Percentiles rank a stretch among this genome's conserved stretches.
phyloP scores from a whole-genome alignment of 2,329 filamentous ascomycete species.

The Setomelanomma holmii region DNA sequence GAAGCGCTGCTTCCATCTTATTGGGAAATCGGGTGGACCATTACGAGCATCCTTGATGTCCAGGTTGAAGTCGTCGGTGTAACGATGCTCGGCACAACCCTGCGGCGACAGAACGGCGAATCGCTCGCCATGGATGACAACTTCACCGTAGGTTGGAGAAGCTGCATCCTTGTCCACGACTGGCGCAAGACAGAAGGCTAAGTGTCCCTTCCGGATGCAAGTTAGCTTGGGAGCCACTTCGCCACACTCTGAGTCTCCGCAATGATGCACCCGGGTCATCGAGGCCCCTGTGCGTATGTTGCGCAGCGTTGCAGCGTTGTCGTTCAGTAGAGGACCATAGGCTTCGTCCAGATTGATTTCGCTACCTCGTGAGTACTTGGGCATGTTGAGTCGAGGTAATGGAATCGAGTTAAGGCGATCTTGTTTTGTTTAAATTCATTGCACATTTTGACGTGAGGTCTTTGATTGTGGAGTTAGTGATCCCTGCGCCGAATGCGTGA shows the following conservation, averaged over 20 bases:
- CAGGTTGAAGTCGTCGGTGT: conserved; percentile 12
- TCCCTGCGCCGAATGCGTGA: no score
- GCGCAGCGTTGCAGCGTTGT: not conserved
- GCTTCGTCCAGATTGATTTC: conserved; percentile 7
- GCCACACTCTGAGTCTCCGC: conserved; percentile 8
- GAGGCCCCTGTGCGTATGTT: conserved; percentile 7
- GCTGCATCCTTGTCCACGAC: conserved; percentile 1
- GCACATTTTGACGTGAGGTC: not conserved
- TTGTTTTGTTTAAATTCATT: not conserved
- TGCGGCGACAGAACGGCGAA: conserved; percentile 8
- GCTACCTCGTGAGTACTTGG: conserved; percentile 5
- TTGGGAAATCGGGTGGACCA: not conserved
- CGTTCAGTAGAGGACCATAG: conserved; percentile 3
- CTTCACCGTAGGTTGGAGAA: not conserved
- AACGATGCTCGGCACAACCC: conserved; percentile 13
- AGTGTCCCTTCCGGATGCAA: conserved; percentile 7
- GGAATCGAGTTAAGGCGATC: not conserved
- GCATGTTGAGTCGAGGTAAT: conserved; percentile 1
- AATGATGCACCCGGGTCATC: conserved; percentile 14
- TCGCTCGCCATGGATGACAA: conserved; percentile 9
- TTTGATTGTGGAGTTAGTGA: no score
- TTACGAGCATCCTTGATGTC: conserved; percentile 14
- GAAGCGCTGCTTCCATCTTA: conserved; percentile 4
- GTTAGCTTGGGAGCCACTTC: conserved; percentile 1
- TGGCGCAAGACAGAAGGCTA: conserved; percentile 7